Conservation (phyloP, 176 grass and related monocot genomes). For the Oryza coarctata region DNA sequence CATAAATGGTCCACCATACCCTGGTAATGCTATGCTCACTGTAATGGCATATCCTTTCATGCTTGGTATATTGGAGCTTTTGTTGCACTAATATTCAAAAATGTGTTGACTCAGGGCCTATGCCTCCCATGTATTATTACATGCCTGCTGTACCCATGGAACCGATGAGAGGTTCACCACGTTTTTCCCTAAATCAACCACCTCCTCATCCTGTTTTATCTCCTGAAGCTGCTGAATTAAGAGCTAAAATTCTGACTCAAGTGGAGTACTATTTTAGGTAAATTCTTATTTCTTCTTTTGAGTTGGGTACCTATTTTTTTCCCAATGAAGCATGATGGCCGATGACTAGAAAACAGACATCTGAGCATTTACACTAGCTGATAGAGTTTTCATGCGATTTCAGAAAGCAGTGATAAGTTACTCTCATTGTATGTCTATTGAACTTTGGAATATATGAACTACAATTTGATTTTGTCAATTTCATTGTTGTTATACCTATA, state of each 20-base stretch:
- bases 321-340: not conserved
- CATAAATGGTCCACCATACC: conserved; percentile 55
- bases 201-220: conserved; percentile 41
- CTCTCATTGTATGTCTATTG: not conserved
- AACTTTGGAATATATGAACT: not conserved
- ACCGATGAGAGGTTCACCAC: conserved; percentile 45
- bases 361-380: not conserved
- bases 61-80: conserved; percentile 11
- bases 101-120: conserved; percentile 51
- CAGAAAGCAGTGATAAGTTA: not conserved
- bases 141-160: conserved; percentile 62
- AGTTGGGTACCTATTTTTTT: not conserved
- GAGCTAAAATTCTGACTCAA: conserved; percentile 61
- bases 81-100: conserved; percentile 15
- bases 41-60: not conserved
- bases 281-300: conserved; percentile 19
- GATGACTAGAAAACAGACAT: not conserved
- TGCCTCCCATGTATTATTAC: conserved; percentile 70
- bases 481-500: not conserved
- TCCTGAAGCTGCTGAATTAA: conserved; percentile 47
- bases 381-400: conserved; percentile 20
- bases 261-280: conserved; percentile 86
- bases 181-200: conserved; percentile 42
- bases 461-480: conserved; percentile 14
- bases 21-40: conserved; percentile 49